Base-by-base conservation (phyloP, 2,329 filamentous ascomycete species). In the Hypoxylon sp. region DNA sequence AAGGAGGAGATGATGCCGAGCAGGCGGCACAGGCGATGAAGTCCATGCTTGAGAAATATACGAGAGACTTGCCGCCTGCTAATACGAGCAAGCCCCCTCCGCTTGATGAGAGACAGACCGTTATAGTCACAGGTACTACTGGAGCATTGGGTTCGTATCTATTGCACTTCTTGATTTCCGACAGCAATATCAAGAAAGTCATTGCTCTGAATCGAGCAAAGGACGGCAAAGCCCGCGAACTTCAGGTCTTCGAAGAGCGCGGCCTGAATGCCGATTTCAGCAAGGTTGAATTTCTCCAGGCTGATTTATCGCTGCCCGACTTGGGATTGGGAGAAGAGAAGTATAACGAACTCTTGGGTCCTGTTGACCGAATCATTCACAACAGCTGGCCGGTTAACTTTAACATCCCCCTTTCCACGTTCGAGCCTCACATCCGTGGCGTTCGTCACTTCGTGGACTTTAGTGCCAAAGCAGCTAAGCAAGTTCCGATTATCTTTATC, bases 321-420 rank as follows among this genome's bases (percentile, higher is more conserved):
- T 79, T 91, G 0, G 87, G 87, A 0, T 78, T 91, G 0, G 68
- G 54, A 13, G 70, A 79, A 5, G 73, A 75, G 5, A 78, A 76
- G 3, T 80, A 83, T 76, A 51, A 78, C 52, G 73, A 79, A 0
- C 75, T 86, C 0, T 74, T 82, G 3, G 68, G 75, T 9, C 73
- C 81, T 3, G 80, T 79, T 0, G 83, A 85, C 57, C 80, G 80
- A 50, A 79, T 87, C 24, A 82, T 86, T 42, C 85, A 88, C 78
- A 87, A 85, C 68, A 84, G 84, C 11, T 87, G 84, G 83, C 83
- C 83, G 0, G 87, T 88, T 77, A 86, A 86, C 75, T 85, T 83
- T 71, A 86, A 84, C 74, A 79, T 85, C 8, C 75, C 81, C 2
- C 67, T 88, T 8, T 76, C 78, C 5, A 83, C 80, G 0, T 88